Percentiles rank a stretch among this genome's conserved stretches.
Conservation (phyloP, 768 basidiomycete genomes). For the Lyophyllum atratum region DNA sequence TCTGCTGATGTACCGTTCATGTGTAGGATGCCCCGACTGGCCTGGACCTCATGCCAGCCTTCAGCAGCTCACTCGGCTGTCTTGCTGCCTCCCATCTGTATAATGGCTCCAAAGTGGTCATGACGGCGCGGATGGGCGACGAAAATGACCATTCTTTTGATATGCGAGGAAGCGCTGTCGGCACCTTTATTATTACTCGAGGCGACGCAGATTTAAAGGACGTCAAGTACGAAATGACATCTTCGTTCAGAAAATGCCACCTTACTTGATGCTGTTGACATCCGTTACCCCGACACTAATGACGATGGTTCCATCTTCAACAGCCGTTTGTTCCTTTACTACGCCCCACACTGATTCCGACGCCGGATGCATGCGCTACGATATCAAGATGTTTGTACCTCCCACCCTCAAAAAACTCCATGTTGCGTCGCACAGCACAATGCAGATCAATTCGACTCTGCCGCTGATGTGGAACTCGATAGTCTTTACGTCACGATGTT, state of each 20-base stretch:
- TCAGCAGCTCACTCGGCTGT: constrained; percentile 55
- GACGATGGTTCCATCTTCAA: constrained; percentile 29
- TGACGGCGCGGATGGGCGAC: constrained; percentile 36
- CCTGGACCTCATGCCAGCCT: constrained; percentile 57
- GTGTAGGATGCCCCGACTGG: constrained; percentile 49
- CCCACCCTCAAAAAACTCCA: constrained; percentile 49
- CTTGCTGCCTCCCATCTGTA: constrained; percentile 45
- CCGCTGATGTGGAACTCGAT: constrained; percentile 43
- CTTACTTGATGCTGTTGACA: constrained; percentile 37
- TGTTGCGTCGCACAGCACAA: constrained; percentile 40
- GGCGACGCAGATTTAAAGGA: constrained; percentile 41
- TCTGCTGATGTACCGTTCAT: background rate
- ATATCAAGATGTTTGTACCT: constrained; percentile 53
- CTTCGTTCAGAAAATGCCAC: constrained; percentile 43
- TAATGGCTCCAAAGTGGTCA: constrained; percentile 36
- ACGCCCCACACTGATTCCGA: constrained; percentile 32
- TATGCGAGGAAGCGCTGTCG: constrained; percentile 47
- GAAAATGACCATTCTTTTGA: constrained; percentile 47
- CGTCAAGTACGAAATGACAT: constrained; percentile 50
- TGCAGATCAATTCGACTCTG: constrained; percentile 54
- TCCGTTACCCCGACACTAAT: constrained; percentile 37
- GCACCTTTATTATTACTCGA: constrained; percentile 51
- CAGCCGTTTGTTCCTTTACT: constrained; percentile 39
- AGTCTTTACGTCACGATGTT: constrained; percentile 47
- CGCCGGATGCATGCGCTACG: constrained; percentile 53